Evolutionary conservation across 73 alveolate species (phyloP).

Genomic region (Tetrahymena malaccensis): DNA sequence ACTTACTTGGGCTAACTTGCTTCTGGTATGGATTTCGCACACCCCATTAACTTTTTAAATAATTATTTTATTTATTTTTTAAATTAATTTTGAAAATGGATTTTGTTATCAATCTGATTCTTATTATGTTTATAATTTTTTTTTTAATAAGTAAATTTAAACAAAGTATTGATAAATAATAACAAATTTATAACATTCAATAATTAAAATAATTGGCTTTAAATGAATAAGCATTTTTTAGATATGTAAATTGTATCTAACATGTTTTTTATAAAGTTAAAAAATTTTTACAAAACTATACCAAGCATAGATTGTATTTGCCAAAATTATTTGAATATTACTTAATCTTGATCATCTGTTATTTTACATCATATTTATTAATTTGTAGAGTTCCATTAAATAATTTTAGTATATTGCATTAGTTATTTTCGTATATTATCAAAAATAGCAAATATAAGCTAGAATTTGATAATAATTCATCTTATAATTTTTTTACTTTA

Average conservation of each 20-base stretch:
- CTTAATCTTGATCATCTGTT: neutral
- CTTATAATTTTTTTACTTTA: neutral
- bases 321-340: neutral
- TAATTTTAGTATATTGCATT: too few species aligned
- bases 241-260: too few species aligned
- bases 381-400: neutral
- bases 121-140: too few species aligned
- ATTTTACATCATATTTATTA: neutral
- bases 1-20: neutral
- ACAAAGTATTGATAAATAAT: too few species aligned
- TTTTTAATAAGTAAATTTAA: too few species aligned
- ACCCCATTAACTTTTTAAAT: neutral
- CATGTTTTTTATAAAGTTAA: too few species aligned
- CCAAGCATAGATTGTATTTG: too few species aligned
- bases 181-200: too few species aligned
- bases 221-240: neutral
- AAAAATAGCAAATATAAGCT: neutral
- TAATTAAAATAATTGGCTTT: neutral
- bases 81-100: neutral
- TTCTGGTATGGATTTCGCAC: neutral
- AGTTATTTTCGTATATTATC: too few species aligned
- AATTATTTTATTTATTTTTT: neutral
- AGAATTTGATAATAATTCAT: too few species aligned
- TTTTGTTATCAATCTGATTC: too few species aligned
- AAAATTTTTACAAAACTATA: too few species aligned